Evolutionary conservation across 192 early-diverging fungal genomes (phyloP).

Genomic region (Coemansia asiatica): DNA sequence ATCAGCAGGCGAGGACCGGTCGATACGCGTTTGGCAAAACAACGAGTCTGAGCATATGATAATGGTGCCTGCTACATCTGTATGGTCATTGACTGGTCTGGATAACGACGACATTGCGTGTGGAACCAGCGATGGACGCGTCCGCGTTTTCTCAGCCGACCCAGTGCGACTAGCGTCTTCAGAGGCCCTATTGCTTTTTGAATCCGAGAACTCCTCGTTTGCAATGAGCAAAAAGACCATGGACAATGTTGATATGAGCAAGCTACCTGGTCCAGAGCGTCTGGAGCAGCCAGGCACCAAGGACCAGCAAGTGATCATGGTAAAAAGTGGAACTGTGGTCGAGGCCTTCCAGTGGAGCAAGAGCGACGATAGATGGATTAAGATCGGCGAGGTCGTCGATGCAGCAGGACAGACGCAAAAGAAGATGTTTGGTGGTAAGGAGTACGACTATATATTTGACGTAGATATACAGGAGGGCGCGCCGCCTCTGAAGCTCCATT

Average conservation of each 20-base stretch:
- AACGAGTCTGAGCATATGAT: constrained; percentile 73
- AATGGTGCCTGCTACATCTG: constrained; percentile 81
- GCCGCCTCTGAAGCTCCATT: constrained; percentile 88
- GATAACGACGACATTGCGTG: constrained; percentile 84
- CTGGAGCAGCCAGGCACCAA: constrained; percentile 65
- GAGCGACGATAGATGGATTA: constrained; percentile 66
- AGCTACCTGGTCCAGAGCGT: constrained; percentile 76
- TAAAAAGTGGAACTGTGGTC: constrained; percentile 68
- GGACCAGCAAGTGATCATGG: constrained; percentile 89
- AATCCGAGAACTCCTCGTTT: constrained; percentile 49
- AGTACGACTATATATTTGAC: constrained; percentile 98
- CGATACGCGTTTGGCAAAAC: constrained; percentile 83
- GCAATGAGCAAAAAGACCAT: constrained; percentile 55
- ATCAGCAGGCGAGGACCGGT: constrained; percentile 93
- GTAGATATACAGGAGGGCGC: constrained; percentile 85
- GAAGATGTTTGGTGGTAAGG: constrained; percentile 77
- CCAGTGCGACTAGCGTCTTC: constrained; percentile 61
- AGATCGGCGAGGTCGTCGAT: constrained; percentile 94
- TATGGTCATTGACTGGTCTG: constrained; percentile 82
- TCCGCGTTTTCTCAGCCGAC: constrained; percentile 77
- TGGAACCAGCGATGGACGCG: constrained; percentile 77
- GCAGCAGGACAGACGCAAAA: constrained; percentile 74
- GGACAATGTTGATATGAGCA: constrained; percentile 78
- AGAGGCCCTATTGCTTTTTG: constrained; percentile 43
- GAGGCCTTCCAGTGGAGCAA: constrained; percentile 89